Percentiles rank a stretch among this genome's conserved stretches.
These are phyloP conservation scores for Tetragonia tetragonoides DNA, from an alignment of 148 eudicot species.

Conservation along the genomic window DNA sequence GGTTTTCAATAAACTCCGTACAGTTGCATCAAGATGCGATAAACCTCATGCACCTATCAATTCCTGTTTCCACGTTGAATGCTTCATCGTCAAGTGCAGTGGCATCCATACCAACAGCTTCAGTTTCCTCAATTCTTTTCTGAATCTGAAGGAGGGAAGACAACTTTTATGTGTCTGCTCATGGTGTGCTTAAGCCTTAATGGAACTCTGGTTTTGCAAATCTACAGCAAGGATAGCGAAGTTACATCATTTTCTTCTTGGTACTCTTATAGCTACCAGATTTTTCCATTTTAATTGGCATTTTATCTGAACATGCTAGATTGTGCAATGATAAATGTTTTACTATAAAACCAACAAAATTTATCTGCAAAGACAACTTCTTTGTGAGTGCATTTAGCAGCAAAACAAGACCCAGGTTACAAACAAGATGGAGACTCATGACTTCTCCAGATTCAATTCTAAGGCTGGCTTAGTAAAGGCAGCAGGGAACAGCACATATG, in stretches of 20 bases:
- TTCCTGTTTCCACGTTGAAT: constrained; percentile 64
- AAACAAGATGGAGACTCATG: background rate
- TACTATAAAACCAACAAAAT: constrained; percentile 34
- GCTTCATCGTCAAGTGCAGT: constrained; percentile 76
- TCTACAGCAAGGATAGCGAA: background rate
- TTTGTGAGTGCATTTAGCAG: constrained; percentile 18
- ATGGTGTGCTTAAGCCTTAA: background rate
- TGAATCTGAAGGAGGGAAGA: constrained; percentile 53
- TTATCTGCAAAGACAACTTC: constrained; percentile 54
- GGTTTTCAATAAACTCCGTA: constrained; percentile 22
- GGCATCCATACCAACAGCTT: constrained; percentile 61
- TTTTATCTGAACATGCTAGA: no score
- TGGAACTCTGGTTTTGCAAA: no score
- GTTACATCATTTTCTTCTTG: no score
- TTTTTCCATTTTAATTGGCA: no score
- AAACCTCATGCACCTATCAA: constrained; percentile 95
- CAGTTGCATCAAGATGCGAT: constrained; percentile 97
- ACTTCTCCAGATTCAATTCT: background rate
- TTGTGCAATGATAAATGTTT: no score
- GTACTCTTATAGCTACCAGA: no score
- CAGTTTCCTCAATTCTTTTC: constrained; percentile 59
- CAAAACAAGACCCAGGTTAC: constrained; percentile 1
- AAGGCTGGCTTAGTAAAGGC: background rate
- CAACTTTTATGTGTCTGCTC: background rate
- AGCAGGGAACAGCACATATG: constrained; percentile 4